phyloP scores from a whole-genome alignment of 2,329 filamentous ascomycete species.

The Talaromyces sp. region DNA sequence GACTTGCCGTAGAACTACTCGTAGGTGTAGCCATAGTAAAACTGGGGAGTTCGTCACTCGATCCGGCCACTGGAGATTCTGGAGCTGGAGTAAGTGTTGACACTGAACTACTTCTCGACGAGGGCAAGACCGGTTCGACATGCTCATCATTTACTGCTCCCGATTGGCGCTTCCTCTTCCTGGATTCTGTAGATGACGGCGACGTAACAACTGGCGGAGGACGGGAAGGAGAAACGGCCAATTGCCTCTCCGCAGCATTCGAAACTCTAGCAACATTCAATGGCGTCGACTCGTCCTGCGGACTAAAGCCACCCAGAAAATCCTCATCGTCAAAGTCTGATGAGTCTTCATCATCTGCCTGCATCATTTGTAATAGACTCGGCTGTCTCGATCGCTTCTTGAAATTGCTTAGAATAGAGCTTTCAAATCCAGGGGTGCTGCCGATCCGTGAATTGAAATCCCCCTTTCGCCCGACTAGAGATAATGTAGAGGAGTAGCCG shows the following conservation, averaged over 20 bases:
- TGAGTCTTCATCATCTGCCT: conserved; percentile 36
- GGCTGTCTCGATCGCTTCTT: conserved; percentile 43
- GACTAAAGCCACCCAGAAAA: conserved; percentile 42
- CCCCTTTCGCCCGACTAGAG: conserved; percentile 37
- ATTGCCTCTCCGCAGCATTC: conserved; percentile 11
- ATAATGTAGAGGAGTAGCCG: conserved; percentile 40
- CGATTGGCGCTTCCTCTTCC: conserved; percentile 37
- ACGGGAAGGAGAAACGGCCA: conserved; percentile 25
- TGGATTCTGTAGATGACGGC: conserved; percentile 29
- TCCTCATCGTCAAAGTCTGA: conserved; percentile 41
- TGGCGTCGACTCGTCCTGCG: conserved; percentile 47
- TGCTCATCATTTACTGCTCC: conserved; percentile 19
- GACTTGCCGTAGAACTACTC: conserved; percentile 28
- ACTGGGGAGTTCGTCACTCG: conserved; percentile 20
- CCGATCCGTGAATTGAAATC: conserved; percentile 34
- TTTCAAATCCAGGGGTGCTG: conserved; percentile 43
- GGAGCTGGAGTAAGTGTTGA: conserved; percentile 15
- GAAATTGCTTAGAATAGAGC: conserved; percentile 45
- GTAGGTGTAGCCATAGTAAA: conserved; percentile 39
- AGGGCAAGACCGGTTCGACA: conserved; percentile 17
- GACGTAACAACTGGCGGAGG: conserved; percentile 19
- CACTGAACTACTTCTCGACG: conserved; percentile 24
- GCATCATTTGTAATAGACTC: conserved; percentile 46
- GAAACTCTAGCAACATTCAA: conserved; percentile 33
- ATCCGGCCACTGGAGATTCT: conserved; percentile 1